Evolutionary conservation across 192 early-diverging fungal genomes (phyloP).

Genomic region (Backusella sp.): DNA sequence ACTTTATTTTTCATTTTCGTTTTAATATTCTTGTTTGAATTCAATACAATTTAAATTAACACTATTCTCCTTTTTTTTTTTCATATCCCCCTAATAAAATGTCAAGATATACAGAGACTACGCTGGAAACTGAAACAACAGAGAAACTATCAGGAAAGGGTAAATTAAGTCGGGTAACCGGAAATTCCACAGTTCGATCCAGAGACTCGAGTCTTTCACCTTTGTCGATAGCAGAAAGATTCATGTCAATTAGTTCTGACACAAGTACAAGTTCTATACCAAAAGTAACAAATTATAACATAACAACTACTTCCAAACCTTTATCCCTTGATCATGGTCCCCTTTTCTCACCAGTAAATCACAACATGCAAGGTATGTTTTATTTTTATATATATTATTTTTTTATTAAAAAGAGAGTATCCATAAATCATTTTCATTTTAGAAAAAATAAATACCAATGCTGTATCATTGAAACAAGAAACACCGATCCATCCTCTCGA

Average conservation of each 20-base stretch:
- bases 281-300: background rate
- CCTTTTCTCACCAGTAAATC: background rate
- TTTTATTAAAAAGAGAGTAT: background rate
- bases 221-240: constrained; percentile 10
- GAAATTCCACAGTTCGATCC: background rate
- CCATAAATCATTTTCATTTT: background rate
- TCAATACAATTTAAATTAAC: background rate
- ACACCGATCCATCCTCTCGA: background rate
- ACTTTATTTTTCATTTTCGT: background rate
- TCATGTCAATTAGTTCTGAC: constrained; percentile 1
- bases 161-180: background rate
- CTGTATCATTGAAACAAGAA: constrained; percentile 1
- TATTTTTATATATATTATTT: background rate
- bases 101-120: background rate
- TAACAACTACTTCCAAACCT: background rate
- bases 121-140: background rate
- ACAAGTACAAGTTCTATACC: background rate
- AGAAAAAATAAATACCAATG: background rate
- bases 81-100: background rate
- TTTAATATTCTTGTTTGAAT: background rate
- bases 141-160: background rate
- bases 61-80: background rate
- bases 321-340: background rate
- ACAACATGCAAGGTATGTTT: background rate
- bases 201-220: background rate